Percentiles rank a stretch among this genome's conserved stretches.
These are phyloP conservation scores for Podila minutissima DNA, from an alignment of 192 early-diverging fungal species.

Conservation along the genomic window DNA sequence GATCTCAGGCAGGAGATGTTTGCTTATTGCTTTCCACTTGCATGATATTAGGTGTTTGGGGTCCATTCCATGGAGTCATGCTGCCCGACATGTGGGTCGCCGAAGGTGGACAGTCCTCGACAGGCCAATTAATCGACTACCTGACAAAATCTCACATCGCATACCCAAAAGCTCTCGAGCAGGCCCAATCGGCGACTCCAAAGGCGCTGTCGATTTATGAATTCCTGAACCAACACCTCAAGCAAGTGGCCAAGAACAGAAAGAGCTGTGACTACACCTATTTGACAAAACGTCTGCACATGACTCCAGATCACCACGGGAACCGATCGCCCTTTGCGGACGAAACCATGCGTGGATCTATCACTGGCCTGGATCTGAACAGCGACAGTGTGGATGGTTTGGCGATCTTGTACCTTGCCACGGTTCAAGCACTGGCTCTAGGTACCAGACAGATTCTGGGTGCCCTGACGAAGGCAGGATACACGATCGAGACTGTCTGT, in stretches of 20 bases:
- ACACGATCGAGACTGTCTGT: slow-evolving; percentile 65
- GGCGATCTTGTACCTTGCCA: slow-evolving; percentile 65
- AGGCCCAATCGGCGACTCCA: slow-evolving; percentile 12
- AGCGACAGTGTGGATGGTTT: slow-evolving; percentile 57
- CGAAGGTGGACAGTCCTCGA: slow-evolving; percentile 82
- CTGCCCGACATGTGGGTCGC: slow-evolving; percentile 63
- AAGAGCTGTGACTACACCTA: slow-evolving; percentile 25
- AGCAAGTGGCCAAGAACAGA: slow-evolving; percentile 23
- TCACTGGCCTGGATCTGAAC: slow-evolving; percentile 66
- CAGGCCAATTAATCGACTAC: slow-evolving; percentile 73
- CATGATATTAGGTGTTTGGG: slow-evolving; percentile 51
- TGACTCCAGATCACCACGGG: slow-evolving; percentile 83
- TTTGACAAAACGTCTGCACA: slow-evolving; percentile 62
- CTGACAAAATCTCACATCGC: slow-evolving; percentile 68
- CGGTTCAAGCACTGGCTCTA: slow-evolving; percentile 68
- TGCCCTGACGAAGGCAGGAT: slow-evolving; percentile 54
- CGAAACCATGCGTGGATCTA: slow-evolving; percentile 64
- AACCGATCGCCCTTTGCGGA: slow-evolving; percentile 79
- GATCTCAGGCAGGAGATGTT: background rate
- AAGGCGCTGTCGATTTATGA: slow-evolving; percentile 52
- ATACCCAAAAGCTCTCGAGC: slow-evolving; percentile 39
- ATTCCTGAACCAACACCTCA: slow-evolving; percentile 61
- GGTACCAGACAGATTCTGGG: slow-evolving; percentile 74
- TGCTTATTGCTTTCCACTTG: background rate
- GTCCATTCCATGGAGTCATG: slow-evolving; percentile 70